Evolutionary conservation across 2,329 filamentous ascomycete species (phyloP).

Genomic region (Colletotrichum phormii): DNA sequence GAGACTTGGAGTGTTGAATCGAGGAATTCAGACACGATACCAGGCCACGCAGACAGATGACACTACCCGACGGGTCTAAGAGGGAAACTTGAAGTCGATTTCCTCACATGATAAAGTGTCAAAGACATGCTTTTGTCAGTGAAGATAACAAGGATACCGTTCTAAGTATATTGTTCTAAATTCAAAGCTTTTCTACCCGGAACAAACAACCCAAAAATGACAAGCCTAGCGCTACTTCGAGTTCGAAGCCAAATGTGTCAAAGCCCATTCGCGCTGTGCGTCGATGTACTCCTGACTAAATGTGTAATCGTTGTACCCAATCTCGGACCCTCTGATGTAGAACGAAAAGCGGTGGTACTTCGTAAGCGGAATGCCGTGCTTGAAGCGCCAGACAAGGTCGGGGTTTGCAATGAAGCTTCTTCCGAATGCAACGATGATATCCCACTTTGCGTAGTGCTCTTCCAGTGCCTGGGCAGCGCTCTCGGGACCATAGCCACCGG

Average conservation of each 20-base stretch:
- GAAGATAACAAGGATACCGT: too few species aligned
- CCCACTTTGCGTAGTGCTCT: conserved; percentile 42
- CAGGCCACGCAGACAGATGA: too few species aligned
- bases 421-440: conserved; percentile 46
- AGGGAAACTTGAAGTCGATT: too few species aligned
- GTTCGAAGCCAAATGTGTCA: background rate
- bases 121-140: too few species aligned
- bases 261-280: conserved; percentile 11
- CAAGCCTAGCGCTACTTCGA: background rate
- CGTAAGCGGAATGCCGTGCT: conserved; percentile 40
- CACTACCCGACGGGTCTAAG: too few species aligned
- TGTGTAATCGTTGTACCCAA: conserved; percentile 25
- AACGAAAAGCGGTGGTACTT: conserved; percentile 43
- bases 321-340: conserved; percentile 34
- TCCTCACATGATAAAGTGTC: too few species aligned
- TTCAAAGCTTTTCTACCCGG: background rate
- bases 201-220: background rate
- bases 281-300: conserved; percentile 25
- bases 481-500: conserved; percentile 40
- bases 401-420: conserved; percentile 45
- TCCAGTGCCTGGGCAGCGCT: conserved; percentile 40
- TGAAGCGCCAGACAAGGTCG: conserved; percentile 43
- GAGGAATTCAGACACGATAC: too few species aligned
- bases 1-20: too few species aligned
- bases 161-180: background rate